phyloP scores from a whole-genome alignment of 495 filamentous ascomycete genomes.

The Penicillium psychrofluorescens region DNA sequence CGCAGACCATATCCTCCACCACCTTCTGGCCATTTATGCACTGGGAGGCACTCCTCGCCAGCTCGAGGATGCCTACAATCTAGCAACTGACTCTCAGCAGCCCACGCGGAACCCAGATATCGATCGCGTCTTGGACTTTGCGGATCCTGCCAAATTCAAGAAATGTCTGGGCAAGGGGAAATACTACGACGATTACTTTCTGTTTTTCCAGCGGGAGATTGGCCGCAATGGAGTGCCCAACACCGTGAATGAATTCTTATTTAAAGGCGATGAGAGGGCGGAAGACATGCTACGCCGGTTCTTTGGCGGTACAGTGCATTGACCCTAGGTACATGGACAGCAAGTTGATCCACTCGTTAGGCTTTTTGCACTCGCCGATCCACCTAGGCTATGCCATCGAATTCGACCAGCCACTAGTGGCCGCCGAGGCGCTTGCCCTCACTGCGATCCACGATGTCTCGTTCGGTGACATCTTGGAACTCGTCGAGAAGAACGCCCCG shows the following conservation, averaged over 20 bases:
- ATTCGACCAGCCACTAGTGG: conserved; percentile 27
- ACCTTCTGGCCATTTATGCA: conserved; percentile 18
- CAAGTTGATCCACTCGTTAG: not conserved
- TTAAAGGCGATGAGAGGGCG: conserved; percentile 18
- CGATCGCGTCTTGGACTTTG: conserved; percentile 12
- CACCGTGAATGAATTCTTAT: conserved; percentile 26
- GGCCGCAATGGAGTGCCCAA: conserved; percentile 12
- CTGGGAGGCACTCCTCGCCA: conserved; percentile 18
- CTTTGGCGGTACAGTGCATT: conserved; percentile 13
- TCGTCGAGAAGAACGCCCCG: conserved; percentile 7
- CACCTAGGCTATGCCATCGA: conserved; percentile 33
- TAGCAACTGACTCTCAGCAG: conserved; percentile 17
- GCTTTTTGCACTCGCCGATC: conserved; percentile 29
- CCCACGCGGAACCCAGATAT: conserved; percentile 14
- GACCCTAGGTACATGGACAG: not conserved
- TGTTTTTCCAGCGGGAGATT: conserved; percentile 30
- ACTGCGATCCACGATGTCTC: conserved; percentile 21
- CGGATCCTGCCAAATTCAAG: conserved; percentile 17
- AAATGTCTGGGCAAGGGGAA: conserved; percentile 8
- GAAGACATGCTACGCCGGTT: conserved; percentile 24
- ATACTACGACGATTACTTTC: conserved; percentile 28
- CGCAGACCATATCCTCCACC: conserved; percentile 29
- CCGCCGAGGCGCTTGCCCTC: conserved; percentile 31
- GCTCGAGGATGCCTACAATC: conserved; percentile 19
- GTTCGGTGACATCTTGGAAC: conserved; percentile 9